These are phyloP conservation scores for Paramecium octaurelia DNA, from an alignment of 73 alveolate genomes.

Conservation along the genomic window DNA sequence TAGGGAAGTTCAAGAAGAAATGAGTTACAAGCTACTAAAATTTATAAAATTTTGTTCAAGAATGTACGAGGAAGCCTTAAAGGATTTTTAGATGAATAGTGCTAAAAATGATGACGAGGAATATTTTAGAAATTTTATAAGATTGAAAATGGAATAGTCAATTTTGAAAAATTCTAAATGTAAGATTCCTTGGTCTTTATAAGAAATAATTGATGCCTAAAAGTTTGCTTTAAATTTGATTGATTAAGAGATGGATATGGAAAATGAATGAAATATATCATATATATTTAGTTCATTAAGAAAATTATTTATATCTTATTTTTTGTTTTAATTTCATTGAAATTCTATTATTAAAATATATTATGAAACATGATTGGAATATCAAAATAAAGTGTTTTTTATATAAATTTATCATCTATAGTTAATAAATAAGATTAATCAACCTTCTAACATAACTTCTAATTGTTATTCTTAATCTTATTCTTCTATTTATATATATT, in stretches of 20 bases:
- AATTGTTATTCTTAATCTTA: neutral
- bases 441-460: neutral
- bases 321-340: no score
- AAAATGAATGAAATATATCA: neutral
- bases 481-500: neutral
- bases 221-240: neutral
- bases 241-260: neutral
- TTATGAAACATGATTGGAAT: neutral
- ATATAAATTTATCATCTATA: neutral
- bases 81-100: neutral
- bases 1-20: neutral
- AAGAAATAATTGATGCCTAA: neutral
- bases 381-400: neutral
- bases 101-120: slow-evolving; percentile 26
- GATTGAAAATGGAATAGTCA: neutral
- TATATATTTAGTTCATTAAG: neutral
- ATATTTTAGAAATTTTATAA: neutral
- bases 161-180: slow-evolving; percentile 5
- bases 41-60: neutral
- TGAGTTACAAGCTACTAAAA: neutral
- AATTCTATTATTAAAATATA: neutral
- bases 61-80: neutral
- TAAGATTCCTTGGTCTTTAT: slow-evolving; percentile 26
- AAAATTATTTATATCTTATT: neutral
- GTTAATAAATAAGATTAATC: neutral